Conservation (phyloP, 495 filamentous ascomycete genomes). For the Cudoniella acicularis region DNA sequence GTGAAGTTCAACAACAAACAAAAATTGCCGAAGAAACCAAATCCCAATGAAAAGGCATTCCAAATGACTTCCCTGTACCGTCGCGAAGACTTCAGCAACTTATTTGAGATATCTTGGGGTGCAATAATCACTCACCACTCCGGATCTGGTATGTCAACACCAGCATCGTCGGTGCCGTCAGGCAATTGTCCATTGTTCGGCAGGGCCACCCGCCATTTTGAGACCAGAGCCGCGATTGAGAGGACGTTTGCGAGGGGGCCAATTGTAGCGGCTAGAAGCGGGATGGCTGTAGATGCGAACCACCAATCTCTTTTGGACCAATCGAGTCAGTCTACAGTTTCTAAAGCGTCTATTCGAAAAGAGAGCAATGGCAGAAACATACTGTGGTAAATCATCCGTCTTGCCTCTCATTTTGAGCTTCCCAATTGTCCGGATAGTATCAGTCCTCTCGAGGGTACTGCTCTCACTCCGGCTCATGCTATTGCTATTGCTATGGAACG, state of each 20-base stretch:
- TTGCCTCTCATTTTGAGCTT: conserved; percentile 31
- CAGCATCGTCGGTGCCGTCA: conserved; percentile 46
- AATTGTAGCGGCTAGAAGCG: conserved; percentile 66
- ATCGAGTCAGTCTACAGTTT: neutral
- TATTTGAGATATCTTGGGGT: too few relatives aligned
- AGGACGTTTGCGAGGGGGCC: conserved; percentile 73
- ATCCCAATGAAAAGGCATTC: conserved; percentile 65
- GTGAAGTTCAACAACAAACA: conserved; percentile 79
- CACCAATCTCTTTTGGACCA: conserved; percentile 50
- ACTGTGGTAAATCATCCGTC: conserved; percentile 37
- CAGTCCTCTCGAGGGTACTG: conserved; percentile 6
- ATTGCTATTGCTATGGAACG: neutral
- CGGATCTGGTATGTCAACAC: conserved; percentile 52
- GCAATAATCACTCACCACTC: conserved; percentile 44
- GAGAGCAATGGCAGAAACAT: conserved; percentile 8
- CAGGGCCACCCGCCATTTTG: conserved; percentile 53
- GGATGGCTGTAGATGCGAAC: conserved; percentile 75
- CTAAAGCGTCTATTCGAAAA: neutral
- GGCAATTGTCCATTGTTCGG: conserved; percentile 35
- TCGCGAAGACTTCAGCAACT: too few relatives aligned
- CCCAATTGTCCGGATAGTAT: conserved; percentile 19
- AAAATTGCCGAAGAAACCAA: conserved; percentile 65
- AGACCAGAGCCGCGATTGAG: conserved; percentile 69
- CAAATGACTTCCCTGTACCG: conserved; percentile 42
- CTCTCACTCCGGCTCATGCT: neutral